Conservation (phyloP, 257 asterid genomes). For the Ligustrum vulgare region DNA sequence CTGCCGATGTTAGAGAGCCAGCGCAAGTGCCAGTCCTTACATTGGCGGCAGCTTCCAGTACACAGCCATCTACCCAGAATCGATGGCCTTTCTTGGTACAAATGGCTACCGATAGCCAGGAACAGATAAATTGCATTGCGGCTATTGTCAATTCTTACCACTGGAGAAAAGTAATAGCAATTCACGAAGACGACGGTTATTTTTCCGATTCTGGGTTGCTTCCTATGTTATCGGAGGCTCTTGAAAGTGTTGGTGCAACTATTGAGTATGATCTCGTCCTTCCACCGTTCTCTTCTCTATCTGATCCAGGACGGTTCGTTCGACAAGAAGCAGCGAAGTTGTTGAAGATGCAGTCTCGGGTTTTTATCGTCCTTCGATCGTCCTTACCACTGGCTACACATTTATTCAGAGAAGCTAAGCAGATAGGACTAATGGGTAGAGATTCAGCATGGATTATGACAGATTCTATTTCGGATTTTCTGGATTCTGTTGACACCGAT, state of each 20-base stretch:
- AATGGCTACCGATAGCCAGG: constrained; percentile 26
- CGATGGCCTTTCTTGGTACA: constrained; percentile 50
- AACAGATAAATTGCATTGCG: constrained; percentile 31
- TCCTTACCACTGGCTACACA: constrained; percentile 29
- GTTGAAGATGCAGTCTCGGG: constrained; percentile 36
- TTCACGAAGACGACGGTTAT: constrained; percentile 35
- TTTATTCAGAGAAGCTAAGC: constrained; percentile 39
- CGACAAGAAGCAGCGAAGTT: constrained; percentile 29
- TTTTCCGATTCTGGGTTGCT: constrained; percentile 37
- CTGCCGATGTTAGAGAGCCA: constrained; percentile 40
- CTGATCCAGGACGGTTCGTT: constrained; percentile 27
- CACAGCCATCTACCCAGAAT: constrained; percentile 17
- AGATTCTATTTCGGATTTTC: constrained; percentile 34
- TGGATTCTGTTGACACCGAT: constrained; percentile 36
- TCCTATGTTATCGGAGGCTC: constrained; percentile 32
- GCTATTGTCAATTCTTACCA: constrained; percentile 27
- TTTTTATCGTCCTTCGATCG: constrained; percentile 40
- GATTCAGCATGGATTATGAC: constrained; percentile 48
- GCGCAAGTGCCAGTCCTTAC: constrained; percentile 42
- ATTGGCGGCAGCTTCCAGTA: constrained; percentile 30
- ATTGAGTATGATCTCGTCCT: constrained; percentile 35
- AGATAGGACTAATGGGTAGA: constrained; percentile 36
- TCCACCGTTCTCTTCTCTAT: constrained; percentile 31
- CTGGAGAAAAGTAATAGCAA: constrained; percentile 41
- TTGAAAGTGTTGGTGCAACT: constrained; percentile 26